Evolutionary conservation across 208 protist genomes (phyloP), one percentile per base, ranked within the genome.

Genomic region (Wallacemonas sp.): DNA sequence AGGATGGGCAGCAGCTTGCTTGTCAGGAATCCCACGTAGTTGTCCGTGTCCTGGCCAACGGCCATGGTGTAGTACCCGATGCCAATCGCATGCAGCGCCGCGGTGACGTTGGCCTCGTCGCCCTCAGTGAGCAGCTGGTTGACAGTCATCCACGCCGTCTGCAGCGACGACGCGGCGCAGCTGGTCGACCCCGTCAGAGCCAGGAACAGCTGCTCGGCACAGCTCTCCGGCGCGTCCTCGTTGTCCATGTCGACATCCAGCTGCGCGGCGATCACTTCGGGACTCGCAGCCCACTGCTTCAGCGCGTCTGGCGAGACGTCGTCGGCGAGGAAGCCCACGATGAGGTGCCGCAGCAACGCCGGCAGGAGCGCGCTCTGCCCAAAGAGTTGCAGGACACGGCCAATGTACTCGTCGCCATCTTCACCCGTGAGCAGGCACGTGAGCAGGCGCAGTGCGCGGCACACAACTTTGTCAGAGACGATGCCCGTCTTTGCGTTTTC

Each of bases 51-150:
- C 57, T 79, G 64, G 14, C 54, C 39, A 11, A 19, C 23, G 12
- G 74, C 62, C 85, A 95, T 92, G 16, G 87, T 92, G 75, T 90
- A 84, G 66, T 88, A 93, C 44, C 90, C 88, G n/a, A 87, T 70
- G 54, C 90, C 90, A 47, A 95, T 86, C 2, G 84, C 87, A 69
- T 95, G 90, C 34, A 95, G 78, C 17, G 85, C 90, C 0, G 86
- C 87, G 16, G 87, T 95, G 21, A 90, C 65, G 1, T 66, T 48
- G 2, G 29, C 41, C 1, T 67, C 72, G 38, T 78, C 43, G 11
- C 85, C 80, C 4, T 26, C 58, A 1, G 60, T 70, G 0, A 95
- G 81, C 27, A 92, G 63, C 8, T 74, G 36, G 60, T 86, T 82
- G 1, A 92, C 78, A 11, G 83, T 39, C 8, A 38, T 49, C 87